Base-by-base conservation (phyloP, 768 basidiomycete genomes). In the Pholiota conissans region DNA sequence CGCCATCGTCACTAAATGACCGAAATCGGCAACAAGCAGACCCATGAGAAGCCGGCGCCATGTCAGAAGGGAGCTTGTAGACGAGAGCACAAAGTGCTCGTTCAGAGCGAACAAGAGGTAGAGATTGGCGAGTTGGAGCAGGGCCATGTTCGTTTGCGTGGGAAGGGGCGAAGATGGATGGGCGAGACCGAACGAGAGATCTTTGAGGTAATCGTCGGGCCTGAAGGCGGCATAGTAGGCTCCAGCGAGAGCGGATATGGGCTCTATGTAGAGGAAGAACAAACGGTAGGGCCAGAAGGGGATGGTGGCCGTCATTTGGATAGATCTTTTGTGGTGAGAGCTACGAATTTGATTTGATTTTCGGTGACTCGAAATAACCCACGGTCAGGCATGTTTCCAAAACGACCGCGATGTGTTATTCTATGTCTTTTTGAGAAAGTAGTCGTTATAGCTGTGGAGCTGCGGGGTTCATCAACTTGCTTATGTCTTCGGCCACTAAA, bases 241-340 rank as follows among this genome's bases (percentile, higher is more conserved):
- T 22, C 80, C 81, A 7, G 74, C 74, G 22, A 82, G 69, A 0
- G 80, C 78, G 0, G 80, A 80, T 40, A 81, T 57, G n/a, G 81
- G 81, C 65, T 83, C 81, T 52, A 82, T 69, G 61, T 77, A 79
- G 28, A 81, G 71, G 63, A 82, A 82, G 71, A 82, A 82, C 16
- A 79, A 66, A 26, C 69, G 66, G 66, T 82, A 81, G 10, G 61
- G 61, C 34, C 59, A 60, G 49, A 59, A 55, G 18, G 62, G 58
- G 20, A 63, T 60, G 9, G 26, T 16, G n/a, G 30, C 14, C 24
- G 53, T 14, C 53, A 54, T 54, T 46, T 45, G 42, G 4, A 4
- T 16, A 39, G 37, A 39, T 5, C 16, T 14, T 37, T n/a, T 5
- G 5, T 37, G 37, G 37, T 18, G n/a, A 39, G 34, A 18, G 2